Evolutionary conservation across 345 rosid genomes (phyloP).

Genomic region (Mercurialis annua): DNA sequence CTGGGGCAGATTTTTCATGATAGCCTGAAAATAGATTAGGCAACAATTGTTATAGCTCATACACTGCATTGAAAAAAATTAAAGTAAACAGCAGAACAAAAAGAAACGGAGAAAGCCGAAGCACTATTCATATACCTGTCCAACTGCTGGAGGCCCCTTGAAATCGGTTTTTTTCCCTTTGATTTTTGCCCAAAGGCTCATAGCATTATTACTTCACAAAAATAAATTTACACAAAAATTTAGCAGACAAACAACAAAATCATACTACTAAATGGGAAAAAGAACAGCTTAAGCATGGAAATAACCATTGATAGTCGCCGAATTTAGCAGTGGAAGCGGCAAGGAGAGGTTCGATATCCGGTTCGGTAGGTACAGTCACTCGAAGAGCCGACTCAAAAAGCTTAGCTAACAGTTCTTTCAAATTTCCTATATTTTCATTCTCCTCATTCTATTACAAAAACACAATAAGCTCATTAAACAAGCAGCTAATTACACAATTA

Average conservation of each 20-base stretch:
- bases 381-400: constrained; percentile 59
- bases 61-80: background rate
- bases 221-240: background rate
- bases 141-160: constrained; percentile 77
- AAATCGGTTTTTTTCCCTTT: constrained; percentile 65
- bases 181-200: constrained; percentile 72
- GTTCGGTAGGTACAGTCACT: constrained; percentile 53
- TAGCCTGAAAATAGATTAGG: constrained; percentile 42
- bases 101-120: background rate
- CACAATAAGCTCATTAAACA: background rate
- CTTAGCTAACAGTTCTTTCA: constrained; percentile 55
- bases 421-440: constrained; percentile 53
- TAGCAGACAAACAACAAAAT: background rate
- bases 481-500: background rate
- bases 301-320: constrained; percentile 94
- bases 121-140: constrained; percentile 48
- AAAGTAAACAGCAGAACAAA: background rate
- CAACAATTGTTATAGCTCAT: background rate
- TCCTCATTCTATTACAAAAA: constrained; percentile 12
- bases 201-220: constrained; percentile 77
- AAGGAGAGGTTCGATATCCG: constrained; percentile 61
- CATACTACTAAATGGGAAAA: no score
- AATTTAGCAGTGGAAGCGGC: constrained; percentile 62
- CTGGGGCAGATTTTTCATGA: constrained; percentile 62
- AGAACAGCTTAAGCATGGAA: background rate